Base-by-base conservation (phyloP, 1,139 yeast genomes). In the Pichia sp. region DNA sequence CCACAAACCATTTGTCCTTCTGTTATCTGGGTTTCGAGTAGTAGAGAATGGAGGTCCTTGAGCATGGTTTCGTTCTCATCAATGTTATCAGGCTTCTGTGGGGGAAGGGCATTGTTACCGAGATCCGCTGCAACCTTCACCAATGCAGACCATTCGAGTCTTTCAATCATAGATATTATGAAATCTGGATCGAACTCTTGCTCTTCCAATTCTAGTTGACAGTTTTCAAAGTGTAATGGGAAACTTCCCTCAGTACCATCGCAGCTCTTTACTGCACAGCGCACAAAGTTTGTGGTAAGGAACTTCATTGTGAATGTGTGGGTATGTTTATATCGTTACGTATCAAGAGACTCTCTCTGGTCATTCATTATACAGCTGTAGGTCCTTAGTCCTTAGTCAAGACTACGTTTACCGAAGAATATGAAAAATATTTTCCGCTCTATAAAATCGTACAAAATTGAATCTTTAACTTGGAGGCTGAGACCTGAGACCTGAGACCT, bases 1-100 rank as follows among this genome's bases (percentile, higher is more conserved):
- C 74, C 69, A 58, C 99, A 91, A 14, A 68, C 66, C 97, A 91
- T 87, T 52, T 78, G 76, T 3, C 98, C 99, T 50, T 87, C 91
- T 15, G 69, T 59, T 40, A 91, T 84, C 46, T 80, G 87, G 1
- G 96, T 88, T 58, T 88, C 96, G 35, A 91, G 62, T 43, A 93
- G 68, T 45, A 91, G 64, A 5, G 70, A 63, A 56, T 91, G 97
- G 51, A 91, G 67, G 48, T 87, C 95, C 46, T 64, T 71, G 49
- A 91, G 70, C 51, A 76, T 69, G 44, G 70, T 72, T 35, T 83
- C 94, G 16, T 50, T 48, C 3, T 38, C 37, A 16, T 39, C 48
- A 11, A 45, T 30, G 31, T 67, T 63, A 38, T 74, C 82, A 6
- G 94, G 94, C 51, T 79, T 81, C 26, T 58, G 60, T 4, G 64